These are phyloP conservation scores for Ammopiptanthus mongolicus DNA, from an alignment of 306 rosid species.

Conservation along the genomic window DNA sequence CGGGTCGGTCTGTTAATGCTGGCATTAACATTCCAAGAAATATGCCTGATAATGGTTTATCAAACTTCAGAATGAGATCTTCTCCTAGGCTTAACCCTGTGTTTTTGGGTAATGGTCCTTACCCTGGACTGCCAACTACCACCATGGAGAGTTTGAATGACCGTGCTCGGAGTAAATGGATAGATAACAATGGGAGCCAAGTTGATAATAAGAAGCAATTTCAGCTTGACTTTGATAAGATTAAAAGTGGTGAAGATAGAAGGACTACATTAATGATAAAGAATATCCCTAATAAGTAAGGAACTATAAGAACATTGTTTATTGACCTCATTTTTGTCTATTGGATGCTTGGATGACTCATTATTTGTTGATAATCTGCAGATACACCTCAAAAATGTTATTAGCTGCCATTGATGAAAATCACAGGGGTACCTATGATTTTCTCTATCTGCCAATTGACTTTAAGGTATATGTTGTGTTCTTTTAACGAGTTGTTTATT, in stretches of 20 bases:
- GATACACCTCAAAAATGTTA: conserved; percentile 96
- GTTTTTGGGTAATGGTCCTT: conserved; percentile 70
- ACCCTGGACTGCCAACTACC: conserved; percentile 50
- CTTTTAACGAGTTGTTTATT: neutral
- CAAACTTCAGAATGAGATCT: conserved; percentile 79
- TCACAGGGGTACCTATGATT: conserved; percentile 87
- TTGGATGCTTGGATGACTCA: conserved; percentile 9
- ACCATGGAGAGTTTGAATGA: conserved; percentile 71
- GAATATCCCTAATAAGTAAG: conserved; percentile 98
- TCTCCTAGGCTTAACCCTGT: conserved; percentile 76
- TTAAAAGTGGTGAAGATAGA: conserved; percentile 73
- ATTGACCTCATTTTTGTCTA: neutral
- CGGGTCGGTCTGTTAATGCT: conserved; percentile 49
- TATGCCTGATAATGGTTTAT: conserved; percentile 64
- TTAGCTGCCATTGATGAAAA: conserved; percentile 94
- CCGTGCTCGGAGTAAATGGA: conserved; percentile 60
- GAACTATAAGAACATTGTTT: neutral
- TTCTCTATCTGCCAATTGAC: conserved; percentile 93
- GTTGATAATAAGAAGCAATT: conserved; percentile 87
- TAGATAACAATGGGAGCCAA: conserved; percentile 69
- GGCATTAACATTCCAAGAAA: conserved; percentile 60
- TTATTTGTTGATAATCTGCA: conserved; percentile 31
- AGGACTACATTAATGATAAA: conserved; percentile 97
- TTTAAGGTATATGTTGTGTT: conserved; percentile 61
- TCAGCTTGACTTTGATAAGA: conserved; percentile 91